phyloP scores from a whole-genome alignment of 108 stramenopile genomes.

The Cyclotella baltica region DNA sequence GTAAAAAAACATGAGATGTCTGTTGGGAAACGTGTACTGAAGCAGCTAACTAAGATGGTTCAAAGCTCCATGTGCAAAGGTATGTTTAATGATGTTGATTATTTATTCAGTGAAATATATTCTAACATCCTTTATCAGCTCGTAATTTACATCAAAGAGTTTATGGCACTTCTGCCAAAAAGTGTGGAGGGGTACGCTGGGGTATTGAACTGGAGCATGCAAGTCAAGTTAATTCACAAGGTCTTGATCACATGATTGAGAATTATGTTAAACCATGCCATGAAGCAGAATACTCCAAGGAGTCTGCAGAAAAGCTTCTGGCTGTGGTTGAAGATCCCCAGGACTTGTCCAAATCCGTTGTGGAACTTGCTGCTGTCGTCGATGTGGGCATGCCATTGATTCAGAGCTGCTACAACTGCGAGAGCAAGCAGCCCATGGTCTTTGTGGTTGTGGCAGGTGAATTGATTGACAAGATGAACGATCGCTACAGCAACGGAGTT shows the following conservation, averaged over 20 bases:
- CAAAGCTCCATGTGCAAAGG: not conserved
- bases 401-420: too few relatives aligned
- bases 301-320: not conserved
- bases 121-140: not conserved
- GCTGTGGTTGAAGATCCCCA: too few relatives aligned
- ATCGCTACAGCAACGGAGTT: too few relatives aligned
- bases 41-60: not conserved
- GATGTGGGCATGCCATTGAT: too few relatives aligned
- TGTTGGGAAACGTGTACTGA: not conserved
- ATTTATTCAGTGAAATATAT: not conserved
- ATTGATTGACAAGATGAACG: too few relatives aligned
- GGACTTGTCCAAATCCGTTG: too few relatives aligned
- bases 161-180: not conserved
- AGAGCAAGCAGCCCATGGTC: too few relatives aligned
- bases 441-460: too few relatives aligned
- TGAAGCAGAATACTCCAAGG: not conserved
- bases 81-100: not conserved
- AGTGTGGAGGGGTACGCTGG: not conserved
- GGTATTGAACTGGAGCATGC: not conserved
- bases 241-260: not conserved
- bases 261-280: constrained; percentile 7
- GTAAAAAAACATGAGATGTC: constrained; percentile 3
- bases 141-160: not conserved
- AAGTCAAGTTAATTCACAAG: not conserved
- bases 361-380: too few relatives aligned